Evolutionary conservation across 2,329 filamentous ascomycete species (phyloP).

Genomic region (Trichoderma breve): DNA sequence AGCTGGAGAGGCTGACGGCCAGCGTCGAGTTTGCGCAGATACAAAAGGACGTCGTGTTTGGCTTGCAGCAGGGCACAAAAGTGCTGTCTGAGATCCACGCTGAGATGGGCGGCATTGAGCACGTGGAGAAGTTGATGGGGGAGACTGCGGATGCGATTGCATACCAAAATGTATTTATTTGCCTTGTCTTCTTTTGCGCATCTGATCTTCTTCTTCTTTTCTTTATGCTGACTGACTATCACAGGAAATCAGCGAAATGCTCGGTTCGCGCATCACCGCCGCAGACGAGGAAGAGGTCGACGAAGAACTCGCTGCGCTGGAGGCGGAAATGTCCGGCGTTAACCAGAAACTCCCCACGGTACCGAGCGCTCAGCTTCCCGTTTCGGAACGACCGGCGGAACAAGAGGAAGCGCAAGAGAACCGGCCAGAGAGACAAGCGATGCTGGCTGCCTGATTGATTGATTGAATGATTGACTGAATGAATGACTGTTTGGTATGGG

Average conservation of each 20-base stretch:
- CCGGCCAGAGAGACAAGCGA: conserved; percentile 38
- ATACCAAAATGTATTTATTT: conserved; percentile 70
- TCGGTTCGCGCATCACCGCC: conserved; percentile 83
- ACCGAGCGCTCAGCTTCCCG: conserved; percentile 36
- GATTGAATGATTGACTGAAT: neutral
- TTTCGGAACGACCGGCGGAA: conserved; percentile 24
- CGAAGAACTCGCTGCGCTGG: conserved; percentile 83
- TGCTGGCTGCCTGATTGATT: conserved; percentile 38
- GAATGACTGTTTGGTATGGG: neutral
- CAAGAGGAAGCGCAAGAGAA: conserved; percentile 24
- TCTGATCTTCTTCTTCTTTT: neutral
- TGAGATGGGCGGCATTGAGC: conserved; percentile 93
- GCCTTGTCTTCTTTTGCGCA: neutral
- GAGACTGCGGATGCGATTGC: conserved; percentile 87
- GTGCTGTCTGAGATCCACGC: conserved; percentile 88
- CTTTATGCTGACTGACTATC: conserved; percentile 9
- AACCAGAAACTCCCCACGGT: conserved; percentile 32
- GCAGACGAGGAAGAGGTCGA: conserved; percentile 98
- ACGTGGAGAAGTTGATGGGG: conserved; percentile 92
- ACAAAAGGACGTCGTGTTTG: conserved; percentile 93
- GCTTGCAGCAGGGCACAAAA: conserved; percentile 84
- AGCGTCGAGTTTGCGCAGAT: conserved; percentile 95
- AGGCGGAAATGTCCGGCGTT: conserved; percentile 42
- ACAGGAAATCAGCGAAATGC: conserved; percentile 88
- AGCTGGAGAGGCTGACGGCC: conserved; percentile 82